phyloP scores from a whole-genome alignment of 768 basidiomycete genomes.

The Chalciporus piperatus region DNA sequence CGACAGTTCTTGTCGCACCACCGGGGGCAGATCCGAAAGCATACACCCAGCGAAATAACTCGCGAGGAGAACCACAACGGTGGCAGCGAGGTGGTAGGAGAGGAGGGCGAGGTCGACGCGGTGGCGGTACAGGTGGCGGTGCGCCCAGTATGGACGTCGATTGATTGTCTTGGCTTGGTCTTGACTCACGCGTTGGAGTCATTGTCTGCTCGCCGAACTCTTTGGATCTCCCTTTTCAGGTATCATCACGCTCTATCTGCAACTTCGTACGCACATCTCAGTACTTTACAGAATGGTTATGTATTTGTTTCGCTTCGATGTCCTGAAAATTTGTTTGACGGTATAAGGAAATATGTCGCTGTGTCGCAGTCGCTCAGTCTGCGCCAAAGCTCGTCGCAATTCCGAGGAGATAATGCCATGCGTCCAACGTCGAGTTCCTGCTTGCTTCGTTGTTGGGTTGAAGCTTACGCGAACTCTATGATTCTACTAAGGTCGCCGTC shows the following conservation, averaged over 20 bases:
- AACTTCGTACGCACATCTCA: constrained; percentile 21
- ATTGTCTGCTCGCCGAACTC: constrained; percentile 3
- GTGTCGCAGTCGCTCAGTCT: no score
- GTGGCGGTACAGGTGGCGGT: constrained; percentile 15
- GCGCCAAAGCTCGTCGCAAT: not conserved
- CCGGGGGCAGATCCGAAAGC: constrained; percentile 60
- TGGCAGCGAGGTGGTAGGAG: constrained; percentile 29
- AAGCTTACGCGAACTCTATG: no score
- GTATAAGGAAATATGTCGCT: not conserved
- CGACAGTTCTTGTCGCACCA: constrained; percentile 64
- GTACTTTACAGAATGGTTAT: constrained; percentile 25
- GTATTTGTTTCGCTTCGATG: constrained; percentile 13
- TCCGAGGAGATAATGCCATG: not conserved
- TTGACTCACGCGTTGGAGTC: not conserved
- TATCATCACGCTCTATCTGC: constrained; percentile 13
- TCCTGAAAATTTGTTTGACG: not conserved
- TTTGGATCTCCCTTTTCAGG: constrained; percentile 10
- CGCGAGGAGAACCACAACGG: constrained; percentile 22
- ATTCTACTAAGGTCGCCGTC: no score
- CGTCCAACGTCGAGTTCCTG: no score
- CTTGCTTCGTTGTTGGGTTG: no score
- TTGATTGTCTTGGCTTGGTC: constrained; percentile 8
- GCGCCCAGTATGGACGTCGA: constrained; percentile 28
- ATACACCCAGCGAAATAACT: constrained; percentile 37
- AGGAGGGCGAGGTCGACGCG: constrained; percentile 24